Evolutionary conservation across 2,329 filamentous ascomycete species (phyloP).

Genomic region (Aspergillus sp.): DNA sequence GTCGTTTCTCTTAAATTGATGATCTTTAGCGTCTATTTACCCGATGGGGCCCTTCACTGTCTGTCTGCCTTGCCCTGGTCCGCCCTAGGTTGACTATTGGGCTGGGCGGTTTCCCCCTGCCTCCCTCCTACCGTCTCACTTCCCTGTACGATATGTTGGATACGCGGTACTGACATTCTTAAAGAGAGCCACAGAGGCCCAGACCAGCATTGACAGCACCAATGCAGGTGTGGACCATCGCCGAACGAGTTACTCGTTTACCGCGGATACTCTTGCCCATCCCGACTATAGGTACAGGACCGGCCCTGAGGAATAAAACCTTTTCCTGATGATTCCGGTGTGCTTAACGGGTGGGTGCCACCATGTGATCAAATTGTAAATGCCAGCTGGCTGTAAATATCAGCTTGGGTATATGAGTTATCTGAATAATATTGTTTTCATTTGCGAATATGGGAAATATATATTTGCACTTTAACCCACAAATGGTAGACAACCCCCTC

Average conservation of each 20-base stretch:
- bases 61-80: neutral
- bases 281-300: neutral
- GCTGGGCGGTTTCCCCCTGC: no score
- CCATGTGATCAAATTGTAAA: neutral
- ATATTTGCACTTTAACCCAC: neutral
- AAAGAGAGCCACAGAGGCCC: neutral
- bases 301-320: conserved; percentile 2
- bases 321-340: neutral
- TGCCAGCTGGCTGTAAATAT: neutral
- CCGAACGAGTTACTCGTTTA: conserved; percentile 8
- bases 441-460: neutral
- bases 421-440: neutral
- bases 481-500: neutral
- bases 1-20: neutral
- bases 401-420: no score
- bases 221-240: conserved; percentile 7
- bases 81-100: neutral
- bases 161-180: no score
- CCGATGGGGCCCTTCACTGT: neutral
- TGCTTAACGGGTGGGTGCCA: neutral
- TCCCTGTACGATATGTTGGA: no score
- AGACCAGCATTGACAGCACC: conserved; percentile 7
- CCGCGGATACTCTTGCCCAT: conserved; percentile 6
- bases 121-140: no score
- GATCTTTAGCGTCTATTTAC: no score